Conservation (phyloP, 176 grass and related monocot genomes). For the Oryza coarctata region DNA sequence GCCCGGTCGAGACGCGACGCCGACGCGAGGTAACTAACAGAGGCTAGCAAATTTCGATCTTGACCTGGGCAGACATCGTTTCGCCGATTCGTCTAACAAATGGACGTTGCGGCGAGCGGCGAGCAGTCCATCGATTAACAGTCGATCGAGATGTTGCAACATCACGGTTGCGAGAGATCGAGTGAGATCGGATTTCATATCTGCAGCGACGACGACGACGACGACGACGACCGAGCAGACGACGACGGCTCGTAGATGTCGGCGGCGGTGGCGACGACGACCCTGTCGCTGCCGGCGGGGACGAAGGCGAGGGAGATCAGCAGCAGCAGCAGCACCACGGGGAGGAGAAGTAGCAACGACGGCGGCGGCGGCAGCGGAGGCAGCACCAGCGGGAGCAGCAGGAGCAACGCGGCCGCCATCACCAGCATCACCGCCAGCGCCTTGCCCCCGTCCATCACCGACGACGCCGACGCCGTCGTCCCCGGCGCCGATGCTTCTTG, state of each 20-base stretch:
- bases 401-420: slow-evolving; percentile 36
- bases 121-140: not conserved
- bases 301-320: slow-evolving; percentile 55
- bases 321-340: slow-evolving; percentile 51
- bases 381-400: slow-evolving; percentile 59
- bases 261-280: not conserved
- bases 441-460: slow-evolving; percentile 22
- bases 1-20: not conserved
- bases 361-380: slow-evolving; percentile 62
- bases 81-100: not conserved
- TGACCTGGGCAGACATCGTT: not conserved
- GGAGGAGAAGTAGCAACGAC: slow-evolving; percentile 48
- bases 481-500: not conserved
- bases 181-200: not conserved
- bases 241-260: not conserved
- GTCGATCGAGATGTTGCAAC: not conserved
- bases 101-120: not conserved
- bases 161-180: too few relatives aligned
- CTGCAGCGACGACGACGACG: not conserved
- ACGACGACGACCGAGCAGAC: not conserved
- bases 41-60: not conserved
- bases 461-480: not conserved
- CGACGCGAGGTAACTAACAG: too few relatives aligned
- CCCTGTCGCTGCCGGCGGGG: not conserved
- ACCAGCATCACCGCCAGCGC: slow-evolving; percentile 17